These are phyloP conservation scores for Stemphylium beticola DNA, from an alignment of 2,329 filamentous ascomycete species.

Conservation along the genomic window DNA sequence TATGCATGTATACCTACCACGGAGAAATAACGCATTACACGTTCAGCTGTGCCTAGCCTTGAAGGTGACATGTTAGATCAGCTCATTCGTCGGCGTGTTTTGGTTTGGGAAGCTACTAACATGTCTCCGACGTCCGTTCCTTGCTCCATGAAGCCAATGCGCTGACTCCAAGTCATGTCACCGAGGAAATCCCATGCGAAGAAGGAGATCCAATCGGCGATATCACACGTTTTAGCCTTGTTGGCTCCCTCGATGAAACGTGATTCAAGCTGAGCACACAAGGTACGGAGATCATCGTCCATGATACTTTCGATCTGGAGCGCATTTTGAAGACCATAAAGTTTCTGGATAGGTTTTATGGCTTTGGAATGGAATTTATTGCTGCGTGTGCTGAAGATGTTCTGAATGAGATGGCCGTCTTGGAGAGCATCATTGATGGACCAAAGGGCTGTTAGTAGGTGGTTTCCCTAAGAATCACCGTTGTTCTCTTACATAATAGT, in stretches of 20 bases:
- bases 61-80: not conserved
- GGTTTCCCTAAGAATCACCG: not conserved
- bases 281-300: slow-evolving; percentile 28
- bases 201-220: slow-evolving; percentile 42
- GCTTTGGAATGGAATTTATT: slow-evolving; percentile 36
- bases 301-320: slow-evolving; percentile 37
- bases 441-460: not conserved
- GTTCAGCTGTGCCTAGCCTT: slow-evolving; percentile 45
- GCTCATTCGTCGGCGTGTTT: not conserved
- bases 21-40: slow-evolving; percentile 35
- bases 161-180: slow-evolving; percentile 50
- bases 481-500: slow-evolving; percentile 31
- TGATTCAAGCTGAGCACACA: slow-evolving; percentile 34
- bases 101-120: not conserved
- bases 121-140: slow-evolving; percentile 48
- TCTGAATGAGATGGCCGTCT: slow-evolving; percentile 36
- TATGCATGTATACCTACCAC: slow-evolving; percentile 21
- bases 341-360: slow-evolving; percentile 39
- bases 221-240: slow-evolving; percentile 36
- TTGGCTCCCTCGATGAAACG: slow-evolving; percentile 35
- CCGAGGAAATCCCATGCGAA: slow-evolving; percentile 46
- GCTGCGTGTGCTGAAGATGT: slow-evolving; percentile 42
- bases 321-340: slow-evolving; percentile 35
- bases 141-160: slow-evolving; percentile 52
- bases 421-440: slow-evolving; percentile 43